These are phyloP conservation scores for Colletotrichum falcatum DNA, from an alignment of 2,329 filamentous ascomycete species.

Conservation along the genomic window DNA sequence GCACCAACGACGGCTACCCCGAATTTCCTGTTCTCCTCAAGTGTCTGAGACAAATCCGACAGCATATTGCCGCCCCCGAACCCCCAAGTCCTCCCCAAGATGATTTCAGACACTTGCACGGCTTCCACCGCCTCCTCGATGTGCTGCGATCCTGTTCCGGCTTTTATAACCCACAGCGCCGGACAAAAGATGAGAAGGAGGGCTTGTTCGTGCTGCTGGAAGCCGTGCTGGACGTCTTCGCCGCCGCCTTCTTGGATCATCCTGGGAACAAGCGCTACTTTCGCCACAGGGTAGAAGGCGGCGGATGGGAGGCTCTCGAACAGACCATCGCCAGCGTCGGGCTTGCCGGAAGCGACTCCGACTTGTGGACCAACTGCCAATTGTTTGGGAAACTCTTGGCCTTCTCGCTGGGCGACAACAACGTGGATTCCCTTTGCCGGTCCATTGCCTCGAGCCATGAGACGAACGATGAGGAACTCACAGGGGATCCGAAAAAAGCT, in stretches of 20 bases:
- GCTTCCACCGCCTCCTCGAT: constrained; percentile 80
- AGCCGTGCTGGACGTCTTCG: constrained; percentile 78
- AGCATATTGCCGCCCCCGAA: constrained; percentile 64
- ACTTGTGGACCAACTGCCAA: constrained; percentile 76
- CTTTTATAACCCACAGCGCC: constrained; percentile 77
- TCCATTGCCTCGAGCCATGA: constrained; percentile 51
- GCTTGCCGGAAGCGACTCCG: constrained; percentile 72
- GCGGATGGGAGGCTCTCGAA: constrained; percentile 83
- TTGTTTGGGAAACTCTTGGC: constrained; percentile 86
- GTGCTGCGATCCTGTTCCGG: constrained; percentile 78
- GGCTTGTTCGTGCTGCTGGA: constrained; percentile 77
- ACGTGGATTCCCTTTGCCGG: constrained; percentile 76
- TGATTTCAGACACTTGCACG: constrained; percentile 83
- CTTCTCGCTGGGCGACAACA: constrained; percentile 83
- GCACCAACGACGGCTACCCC: constrained; percentile 58
- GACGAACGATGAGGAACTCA: constrained; percentile 44
- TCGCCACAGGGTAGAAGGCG: constrained; percentile 77
- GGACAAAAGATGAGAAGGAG: constrained; percentile 71
- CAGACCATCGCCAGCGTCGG: constrained; percentile 77
- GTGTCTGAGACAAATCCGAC: constrained; percentile 73
- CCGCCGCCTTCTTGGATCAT: constrained; percentile 81
- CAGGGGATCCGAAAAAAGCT: constrained; percentile 29
- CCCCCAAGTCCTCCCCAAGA: constrained; percentile 72
- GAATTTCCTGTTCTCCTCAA: constrained; percentile 62
- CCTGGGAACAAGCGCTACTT: constrained; percentile 92